phyloP scores from a whole-genome alignment of 495 filamentous ascomycete genomes.

The Penicillium ochrochloron region DNA sequence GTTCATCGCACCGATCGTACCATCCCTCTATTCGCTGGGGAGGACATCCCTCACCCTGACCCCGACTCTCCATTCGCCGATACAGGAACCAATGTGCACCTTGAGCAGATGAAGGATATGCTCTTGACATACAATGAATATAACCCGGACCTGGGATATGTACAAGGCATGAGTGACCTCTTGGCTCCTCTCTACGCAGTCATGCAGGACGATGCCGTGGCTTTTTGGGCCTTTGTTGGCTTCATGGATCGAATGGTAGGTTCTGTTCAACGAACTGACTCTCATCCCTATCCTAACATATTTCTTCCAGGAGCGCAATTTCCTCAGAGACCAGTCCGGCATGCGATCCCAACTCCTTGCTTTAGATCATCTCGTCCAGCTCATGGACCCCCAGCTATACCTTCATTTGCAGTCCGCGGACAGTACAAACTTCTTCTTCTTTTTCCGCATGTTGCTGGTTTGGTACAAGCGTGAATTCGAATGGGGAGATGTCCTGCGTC shows the following conservation, averaged over 20 bases:
- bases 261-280: background rate
- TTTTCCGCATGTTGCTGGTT: slow-evolving; percentile 97
- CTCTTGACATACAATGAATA: slow-evolving; percentile 97
- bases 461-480: slow-evolving; percentile 98
- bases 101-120: slow-evolving; percentile 99
- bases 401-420: slow-evolving; percentile 87
- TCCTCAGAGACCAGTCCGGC: slow-evolving; percentile 91
- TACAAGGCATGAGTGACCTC: slow-evolving; percentile 98
- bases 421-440: slow-evolving; percentile 98
- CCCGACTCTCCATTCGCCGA: slow-evolving; percentile 94
- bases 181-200: slow-evolving; percentile 96
- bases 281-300: background rate
- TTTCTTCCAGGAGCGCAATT: slow-evolving; percentile 76
- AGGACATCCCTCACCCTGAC: slow-evolving; percentile 97
- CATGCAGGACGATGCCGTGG: slow-evolving; percentile 93
- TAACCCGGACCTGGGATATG: slow-evolving; percentile 90
- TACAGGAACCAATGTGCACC: slow-evolving; percentile 91
- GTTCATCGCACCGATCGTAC: slow-evolving; percentile 95
- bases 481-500: slow-evolving; percentile 80
- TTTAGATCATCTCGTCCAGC: slow-evolving; percentile 89
- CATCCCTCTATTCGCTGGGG: slow-evolving; percentile 90
- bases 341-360: slow-evolving; percentile 92
- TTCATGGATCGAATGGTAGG: slow-evolving; percentile 93
- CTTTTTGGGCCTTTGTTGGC: slow-evolving; percentile 94
- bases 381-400: slow-evolving; percentile 95